A percentile compares a stretch with the other conserved stretches of the same genome.
phyloP scores from a whole-genome alignment of 129 eudicot species.

The Helianthus tuberosus region DNA sequence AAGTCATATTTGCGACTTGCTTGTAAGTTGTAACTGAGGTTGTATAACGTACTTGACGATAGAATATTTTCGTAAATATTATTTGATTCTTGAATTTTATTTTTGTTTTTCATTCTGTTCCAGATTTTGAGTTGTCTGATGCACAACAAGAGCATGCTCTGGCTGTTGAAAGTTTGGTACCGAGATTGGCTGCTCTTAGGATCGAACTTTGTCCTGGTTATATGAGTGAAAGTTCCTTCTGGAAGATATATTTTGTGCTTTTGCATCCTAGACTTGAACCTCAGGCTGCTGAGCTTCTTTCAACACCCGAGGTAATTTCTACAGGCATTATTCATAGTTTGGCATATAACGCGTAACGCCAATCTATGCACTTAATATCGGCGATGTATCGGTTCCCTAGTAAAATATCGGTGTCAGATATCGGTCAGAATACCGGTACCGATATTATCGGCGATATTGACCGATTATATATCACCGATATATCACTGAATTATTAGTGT shows the following conservation, averaged over 20 bases:
- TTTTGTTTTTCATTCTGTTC: neutral
- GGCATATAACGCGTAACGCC: neutral
- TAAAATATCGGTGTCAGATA: no score
- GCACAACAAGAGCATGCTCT: constrained; percentile 97
- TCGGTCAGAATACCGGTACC: no score
- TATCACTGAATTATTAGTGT: no score
- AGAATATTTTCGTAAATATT: no score
- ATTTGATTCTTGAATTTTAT: neutral
- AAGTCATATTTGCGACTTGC: neutral
- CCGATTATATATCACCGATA: no score
- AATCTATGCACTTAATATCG: neutral
- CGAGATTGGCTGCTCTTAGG: constrained; percentile 90
- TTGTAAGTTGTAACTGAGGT: no score
- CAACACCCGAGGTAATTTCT: constrained; percentile 76
- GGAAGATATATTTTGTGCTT: constrained; percentile 95
- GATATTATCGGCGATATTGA: no score
- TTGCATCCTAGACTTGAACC: constrained; percentile 78
- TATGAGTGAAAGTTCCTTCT: constrained; percentile 79
- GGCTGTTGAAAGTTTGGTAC: constrained; percentile 91
- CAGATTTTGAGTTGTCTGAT: constrained; percentile 92
- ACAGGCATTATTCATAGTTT: neutral
- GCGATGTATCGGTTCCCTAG: no score
- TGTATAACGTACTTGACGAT: no score
- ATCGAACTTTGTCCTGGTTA: constrained; percentile 88
- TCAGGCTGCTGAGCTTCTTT: constrained; percentile 73